These are phyloP conservation scores for Sporisorium iseilematis-ciliati DNA, from an alignment of 1,284 basidiomycete species.

Conservation along the genomic window DNA sequence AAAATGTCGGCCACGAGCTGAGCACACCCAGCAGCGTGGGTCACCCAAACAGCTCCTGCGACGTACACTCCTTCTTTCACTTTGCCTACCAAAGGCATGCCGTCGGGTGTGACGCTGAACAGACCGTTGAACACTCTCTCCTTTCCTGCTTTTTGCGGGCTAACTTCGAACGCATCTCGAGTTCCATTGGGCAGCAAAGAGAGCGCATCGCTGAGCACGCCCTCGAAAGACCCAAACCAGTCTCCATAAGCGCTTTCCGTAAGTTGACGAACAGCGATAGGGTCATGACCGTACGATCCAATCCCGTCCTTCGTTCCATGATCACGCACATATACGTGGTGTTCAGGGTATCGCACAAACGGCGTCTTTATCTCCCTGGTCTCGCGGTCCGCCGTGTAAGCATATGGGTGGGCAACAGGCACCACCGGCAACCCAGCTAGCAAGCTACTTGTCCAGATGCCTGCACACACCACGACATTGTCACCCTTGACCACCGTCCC, in stretches of 20 bases:
- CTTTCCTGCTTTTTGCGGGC: background rate
- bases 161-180: background rate
- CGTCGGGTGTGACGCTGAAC: conserved; percentile 27
- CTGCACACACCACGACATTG: conserved; percentile 15
- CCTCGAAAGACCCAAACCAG: conserved; percentile 9
- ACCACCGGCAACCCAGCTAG: conserved; percentile 3
- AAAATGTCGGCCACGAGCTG: conserved; percentile 15
- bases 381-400: conserved; percentile 7
- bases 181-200: conserved; percentile 4
- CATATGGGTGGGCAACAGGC: conserved; percentile 19
- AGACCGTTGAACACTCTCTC: conserved; percentile 17
- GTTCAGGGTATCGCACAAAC: conserved; percentile 19
- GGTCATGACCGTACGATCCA: conserved; percentile 19
- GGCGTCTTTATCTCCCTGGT: conserved; percentile 2
- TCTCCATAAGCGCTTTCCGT: conserved; percentile 8
- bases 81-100: conserved; percentile 10
- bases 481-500: background rate
- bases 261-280: conserved; percentile 14
- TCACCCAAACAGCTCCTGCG: conserved; percentile 18
- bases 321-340: conserved; percentile 19
- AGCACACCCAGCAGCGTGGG: conserved; percentile 18
- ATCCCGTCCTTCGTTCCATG: conserved; percentile 16
- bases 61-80: conserved; percentile 10
- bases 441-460: conserved; percentile 15
- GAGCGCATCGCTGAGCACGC: conserved; percentile 1